Conservation (phyloP, 148 eudicot species). For the Vaccinium corymbosum region DNA sequence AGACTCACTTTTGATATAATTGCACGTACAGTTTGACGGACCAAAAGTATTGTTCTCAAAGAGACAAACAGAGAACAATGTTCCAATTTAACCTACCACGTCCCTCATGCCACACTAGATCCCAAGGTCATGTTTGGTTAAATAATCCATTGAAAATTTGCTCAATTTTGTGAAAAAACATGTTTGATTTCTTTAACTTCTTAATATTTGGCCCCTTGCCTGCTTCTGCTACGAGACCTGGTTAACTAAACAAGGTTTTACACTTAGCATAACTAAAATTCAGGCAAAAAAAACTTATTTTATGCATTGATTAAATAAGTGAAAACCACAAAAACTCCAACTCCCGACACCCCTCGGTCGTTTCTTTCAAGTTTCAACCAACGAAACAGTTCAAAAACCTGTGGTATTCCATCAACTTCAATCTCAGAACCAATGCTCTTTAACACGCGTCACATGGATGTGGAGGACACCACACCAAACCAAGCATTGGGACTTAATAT, state of each 20-base stretch:
- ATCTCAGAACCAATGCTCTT: not conserved
- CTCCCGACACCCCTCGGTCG: not conserved
- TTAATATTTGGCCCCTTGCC: not conserved
- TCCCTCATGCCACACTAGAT: not conserved
- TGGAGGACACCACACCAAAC: not conserved
- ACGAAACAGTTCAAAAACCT: not conserved
- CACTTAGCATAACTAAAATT: not conserved
- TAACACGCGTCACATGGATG: not conserved
- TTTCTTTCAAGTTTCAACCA: too few species aligned
- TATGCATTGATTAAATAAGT: not conserved
- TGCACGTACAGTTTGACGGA: not conserved
- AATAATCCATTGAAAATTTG: not conserved
- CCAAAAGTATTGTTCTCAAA: not conserved
- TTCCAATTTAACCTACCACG: not conserved
- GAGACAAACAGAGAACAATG: not conserved
- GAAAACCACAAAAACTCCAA: not conserved
- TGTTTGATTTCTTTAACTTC: not conserved
- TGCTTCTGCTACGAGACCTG: not conserved
- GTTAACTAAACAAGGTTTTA: not conserved
- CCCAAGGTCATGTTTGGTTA: not conserved
- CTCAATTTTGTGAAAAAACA: not conserved
- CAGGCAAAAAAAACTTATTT: too few species aligned
- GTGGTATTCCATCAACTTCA: not conserved
- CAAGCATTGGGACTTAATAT: not conserved
- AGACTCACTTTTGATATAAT: not conserved